Conservation (phyloP, 1,284 basidiomycete genomes). For the Athelia psychrophila region DNA sequence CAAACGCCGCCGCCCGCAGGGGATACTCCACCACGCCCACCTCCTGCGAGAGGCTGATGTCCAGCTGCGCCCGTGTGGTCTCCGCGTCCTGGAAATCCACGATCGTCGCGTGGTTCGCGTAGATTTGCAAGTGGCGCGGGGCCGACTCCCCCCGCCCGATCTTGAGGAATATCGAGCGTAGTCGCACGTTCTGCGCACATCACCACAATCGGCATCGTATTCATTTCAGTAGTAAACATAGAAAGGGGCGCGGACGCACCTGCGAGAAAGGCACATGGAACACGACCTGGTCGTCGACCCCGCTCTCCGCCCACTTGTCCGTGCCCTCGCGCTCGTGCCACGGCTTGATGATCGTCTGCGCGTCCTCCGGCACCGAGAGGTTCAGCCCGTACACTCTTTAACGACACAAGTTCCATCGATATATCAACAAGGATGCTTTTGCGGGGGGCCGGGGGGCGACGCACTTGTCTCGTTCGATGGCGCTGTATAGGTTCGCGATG, state of each 20-base stretch:
- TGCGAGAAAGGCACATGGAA: slow-evolving; percentile 75
- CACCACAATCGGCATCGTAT: too few relatives aligned
- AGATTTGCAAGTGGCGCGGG: slow-evolving; percentile 66
- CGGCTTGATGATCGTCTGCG: slow-evolving; percentile 70
- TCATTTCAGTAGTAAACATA: too few relatives aligned
- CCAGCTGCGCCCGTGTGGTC: slow-evolving; percentile 60
- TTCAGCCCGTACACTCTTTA: slow-evolving; percentile 79
- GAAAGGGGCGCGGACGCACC: not conserved
- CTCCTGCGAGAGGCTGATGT: slow-evolving; percentile 69
- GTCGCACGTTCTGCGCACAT: slow-evolving; percentile 54
- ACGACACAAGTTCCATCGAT: too few relatives aligned
- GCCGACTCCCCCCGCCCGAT: slow-evolving; percentile 70
- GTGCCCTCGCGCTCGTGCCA: slow-evolving; percentile 78
- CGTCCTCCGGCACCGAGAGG: slow-evolving; percentile 71
- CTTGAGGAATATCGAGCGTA: slow-evolving; percentile 72
- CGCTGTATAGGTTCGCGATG: slow-evolving; percentile 53
- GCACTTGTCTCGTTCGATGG: slow-evolving; percentile 72
- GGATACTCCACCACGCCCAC: slow-evolving; percentile 72
- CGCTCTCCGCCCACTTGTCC: slow-evolving; percentile 61
- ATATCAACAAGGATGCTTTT: too few relatives aligned
- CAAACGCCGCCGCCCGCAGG: slow-evolving; percentile 67
- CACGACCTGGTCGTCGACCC: slow-evolving; percentile 80
- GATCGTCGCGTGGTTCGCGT: slow-evolving; percentile 67
- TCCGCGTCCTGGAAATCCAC: slow-evolving; percentile 76
- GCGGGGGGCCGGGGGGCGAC: slow-evolving; percentile 33